A percentile compares a stretch with the other conserved stretches of the same genome.
phyloP scores from a whole-genome alignment of 2,329 filamentous ascomycete species.

The Cladosporium colombiae region DNA sequence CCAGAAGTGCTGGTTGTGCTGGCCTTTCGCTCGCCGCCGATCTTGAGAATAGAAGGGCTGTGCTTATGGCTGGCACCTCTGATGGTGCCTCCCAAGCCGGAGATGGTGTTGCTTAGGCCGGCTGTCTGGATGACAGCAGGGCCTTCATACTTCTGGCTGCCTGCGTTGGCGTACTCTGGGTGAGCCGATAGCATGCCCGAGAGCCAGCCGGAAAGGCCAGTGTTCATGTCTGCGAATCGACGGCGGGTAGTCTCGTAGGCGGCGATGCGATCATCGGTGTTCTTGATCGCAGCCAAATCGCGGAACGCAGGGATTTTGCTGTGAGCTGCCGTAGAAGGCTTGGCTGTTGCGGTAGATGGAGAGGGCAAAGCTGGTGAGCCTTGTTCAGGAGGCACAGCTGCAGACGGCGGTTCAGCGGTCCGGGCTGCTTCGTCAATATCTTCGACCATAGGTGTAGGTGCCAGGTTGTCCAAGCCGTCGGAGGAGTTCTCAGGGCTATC shows the following conservation, averaged over 20 bases:
- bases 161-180: slow-evolving; percentile 54
- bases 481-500: slow-evolving; percentile 26
- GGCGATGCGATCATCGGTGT: slow-evolving; percentile 67
- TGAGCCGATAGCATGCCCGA: slow-evolving; percentile 50
- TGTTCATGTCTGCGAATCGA: slow-evolving; percentile 71
- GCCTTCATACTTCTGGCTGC: slow-evolving; percentile 39
- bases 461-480: slow-evolving; percentile 23
- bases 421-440: neutral
- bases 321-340: slow-evolving; percentile 5
- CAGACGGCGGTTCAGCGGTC: neutral
- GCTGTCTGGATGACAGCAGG: slow-evolving; percentile 8
- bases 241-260: slow-evolving; percentile 72
- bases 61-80: slow-evolving; percentile 30
- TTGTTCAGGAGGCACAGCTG: neutral
- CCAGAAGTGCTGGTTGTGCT: neutral
- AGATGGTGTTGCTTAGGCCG: slow-evolving; percentile 5
- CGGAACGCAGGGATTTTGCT: slow-evolving; percentile 62
- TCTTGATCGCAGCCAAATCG: slow-evolving; percentile 73
- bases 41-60: slow-evolving; percentile 23
- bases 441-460: slow-evolving; percentile 30
- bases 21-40: slow-evolving; percentile 22
- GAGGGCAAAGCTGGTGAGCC: slow-evolving; percentile 1
- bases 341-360: neutral
- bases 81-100: slow-evolving; percentile 18
- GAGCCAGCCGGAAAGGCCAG: slow-evolving; percentile 68